phyloP scores from a whole-genome alignment of 1,284 basidiomycete species.

The Papiliotrema flavescens region DNA sequence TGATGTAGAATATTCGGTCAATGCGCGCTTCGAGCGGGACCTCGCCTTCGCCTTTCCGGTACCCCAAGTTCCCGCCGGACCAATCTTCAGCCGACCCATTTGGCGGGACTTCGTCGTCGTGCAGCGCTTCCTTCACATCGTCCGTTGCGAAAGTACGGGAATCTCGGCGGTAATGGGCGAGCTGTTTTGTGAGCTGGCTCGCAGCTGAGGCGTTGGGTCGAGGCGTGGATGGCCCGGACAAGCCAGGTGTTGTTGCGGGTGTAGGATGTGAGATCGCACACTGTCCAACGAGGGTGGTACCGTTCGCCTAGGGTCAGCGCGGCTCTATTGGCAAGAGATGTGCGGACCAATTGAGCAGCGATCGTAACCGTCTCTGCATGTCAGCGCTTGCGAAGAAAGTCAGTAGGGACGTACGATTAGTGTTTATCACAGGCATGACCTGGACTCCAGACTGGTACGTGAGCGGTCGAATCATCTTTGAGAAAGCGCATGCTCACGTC shows the following conservation, averaged over 20 bases:
- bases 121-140: background rate
- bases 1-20: constrained; percentile 79
- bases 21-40: constrained; percentile 64
- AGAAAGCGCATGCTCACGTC: constrained; percentile 41
- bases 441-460: constrained; percentile 25
- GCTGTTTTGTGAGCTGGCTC: background rate
- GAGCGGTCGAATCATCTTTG: constrained; percentile 50
- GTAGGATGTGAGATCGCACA: constrained; percentile 96
- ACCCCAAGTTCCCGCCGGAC: constrained; percentile 46
- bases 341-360: constrained; percentile 80
- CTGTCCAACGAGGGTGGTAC: constrained; percentile 79
- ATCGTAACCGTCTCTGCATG: constrained; percentile 77
- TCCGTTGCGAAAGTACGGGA: constrained; percentile 46
- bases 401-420: constrained; percentile 61
- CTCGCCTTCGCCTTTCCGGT: constrained; percentile 52
- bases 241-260: constrained; percentile 22
- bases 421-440: constrained; percentile 83
- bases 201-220: background rate
- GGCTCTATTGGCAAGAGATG: too few relatives aligned
- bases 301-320: constrained; percentile 60
- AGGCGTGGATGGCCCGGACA: constrained; percentile 8
- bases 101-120: background rate
- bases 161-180: constrained; percentile 15
- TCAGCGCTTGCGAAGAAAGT: background rate
- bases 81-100: constrained; percentile 56